Percentiles rank a stretch among this genome's conserved stretches.
Conservation (phyloP, 176 grass and related monocot species). For the Aegilops speltoides region DNA sequence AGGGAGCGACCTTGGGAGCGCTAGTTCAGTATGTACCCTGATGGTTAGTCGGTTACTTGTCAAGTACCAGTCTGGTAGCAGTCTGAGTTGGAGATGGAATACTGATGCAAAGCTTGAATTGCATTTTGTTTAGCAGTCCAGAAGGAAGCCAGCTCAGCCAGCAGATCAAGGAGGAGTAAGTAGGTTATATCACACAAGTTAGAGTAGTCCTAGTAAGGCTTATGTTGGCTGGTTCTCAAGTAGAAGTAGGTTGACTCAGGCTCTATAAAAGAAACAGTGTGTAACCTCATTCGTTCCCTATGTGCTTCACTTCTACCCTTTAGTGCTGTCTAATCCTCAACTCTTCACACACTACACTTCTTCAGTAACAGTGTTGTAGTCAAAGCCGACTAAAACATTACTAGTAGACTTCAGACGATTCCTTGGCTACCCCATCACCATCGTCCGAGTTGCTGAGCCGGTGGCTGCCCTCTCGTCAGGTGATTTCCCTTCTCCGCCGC, state of each 20-base stretch:
- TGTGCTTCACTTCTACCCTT: background rate
- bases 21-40: too few species aligned
- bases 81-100: background rate
- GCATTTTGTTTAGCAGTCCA: background rate
- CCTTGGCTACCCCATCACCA: too few species aligned
- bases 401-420: background rate
- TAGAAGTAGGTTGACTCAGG: background rate
- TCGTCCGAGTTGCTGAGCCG: too few species aligned
- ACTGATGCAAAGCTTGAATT: background rate
- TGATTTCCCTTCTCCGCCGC: too few species aligned
- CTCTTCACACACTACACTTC: background rate
- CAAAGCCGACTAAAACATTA: background rate
- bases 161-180: background rate
- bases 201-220: background rate
- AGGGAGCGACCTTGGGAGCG: too few species aligned
- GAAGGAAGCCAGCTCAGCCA: background rate
- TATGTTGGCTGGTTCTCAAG: background rate
- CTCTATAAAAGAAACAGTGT: background rate
- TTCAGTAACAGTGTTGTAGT: background rate
- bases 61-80: background rate
- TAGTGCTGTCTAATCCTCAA: background rate
- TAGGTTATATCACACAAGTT: background rate
- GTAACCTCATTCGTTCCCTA: background rate
- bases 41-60: too few species aligned
- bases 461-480: too few species aligned